Conservation (phyloP, 495 filamentous ascomycete species). For the Talaromyces borbonicus region DNA sequence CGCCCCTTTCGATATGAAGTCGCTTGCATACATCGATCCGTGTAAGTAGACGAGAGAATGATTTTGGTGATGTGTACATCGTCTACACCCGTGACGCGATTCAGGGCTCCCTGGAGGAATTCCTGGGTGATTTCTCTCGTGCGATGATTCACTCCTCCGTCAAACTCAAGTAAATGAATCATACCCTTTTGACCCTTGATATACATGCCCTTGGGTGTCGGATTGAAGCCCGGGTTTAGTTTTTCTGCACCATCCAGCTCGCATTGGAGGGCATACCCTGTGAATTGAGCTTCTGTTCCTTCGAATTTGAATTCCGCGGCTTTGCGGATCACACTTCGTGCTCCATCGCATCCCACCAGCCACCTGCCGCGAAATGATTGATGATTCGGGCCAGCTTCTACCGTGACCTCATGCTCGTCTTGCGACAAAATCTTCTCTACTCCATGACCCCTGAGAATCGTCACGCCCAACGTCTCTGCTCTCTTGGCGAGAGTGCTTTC, state of each 20-base stretch:
- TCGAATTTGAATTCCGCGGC: slow-evolving; percentile 13
- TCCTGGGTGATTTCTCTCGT: slow-evolving; percentile 15
- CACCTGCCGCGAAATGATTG: slow-evolving; percentile 9
- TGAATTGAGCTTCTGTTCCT: slow-evolving; percentile 16
- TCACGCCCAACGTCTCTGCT: slow-evolving; percentile 17
- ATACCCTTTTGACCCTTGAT: neutral
- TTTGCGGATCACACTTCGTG: slow-evolving; percentile 14
- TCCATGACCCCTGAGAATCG: slow-evolving; percentile 15
- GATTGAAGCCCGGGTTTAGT: slow-evolving; percentile 16
- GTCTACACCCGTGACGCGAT: slow-evolving; percentile 13
- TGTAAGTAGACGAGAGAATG: slow-evolving; percentile 17
- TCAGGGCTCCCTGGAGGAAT: slow-evolving; percentile 18
- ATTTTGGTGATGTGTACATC: slow-evolving; percentile 16
- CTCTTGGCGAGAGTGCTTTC: slow-evolving; percentile 15
- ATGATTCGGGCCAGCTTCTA: neutral
- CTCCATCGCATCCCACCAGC: slow-evolving; percentile 18
- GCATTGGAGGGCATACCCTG: slow-evolving; percentile 11
- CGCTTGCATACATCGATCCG: slow-evolving; percentile 21
- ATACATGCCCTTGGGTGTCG: slow-evolving; percentile 13
- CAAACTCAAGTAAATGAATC: slow-evolving; percentile 19
- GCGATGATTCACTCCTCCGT: slow-evolving; percentile 17
- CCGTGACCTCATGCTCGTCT: slow-evolving; percentile 6
- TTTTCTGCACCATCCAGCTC: slow-evolving; percentile 14
- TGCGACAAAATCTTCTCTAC: slow-evolving; percentile 7
- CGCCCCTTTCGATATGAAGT: slow-evolving; percentile 17